phyloP scores from a whole-genome alignment of 2,329 filamentous ascomycete species.

The Aspergillus amoenus region DNA sequence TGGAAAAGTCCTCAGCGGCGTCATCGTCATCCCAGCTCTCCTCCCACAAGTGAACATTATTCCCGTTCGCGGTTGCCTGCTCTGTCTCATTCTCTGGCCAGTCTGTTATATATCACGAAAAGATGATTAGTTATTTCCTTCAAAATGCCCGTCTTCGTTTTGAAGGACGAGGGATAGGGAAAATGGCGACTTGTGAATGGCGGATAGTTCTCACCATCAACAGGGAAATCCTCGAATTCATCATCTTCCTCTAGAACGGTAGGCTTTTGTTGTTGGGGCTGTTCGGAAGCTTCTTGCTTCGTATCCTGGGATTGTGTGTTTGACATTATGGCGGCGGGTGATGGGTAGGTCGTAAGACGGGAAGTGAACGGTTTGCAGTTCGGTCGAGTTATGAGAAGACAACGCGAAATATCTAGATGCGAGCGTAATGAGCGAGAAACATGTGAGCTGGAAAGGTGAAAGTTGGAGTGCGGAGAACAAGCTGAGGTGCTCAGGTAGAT shows the following conservation, averaged over 20 bases:
- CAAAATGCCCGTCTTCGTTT: not conserved
- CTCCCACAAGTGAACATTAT: slow-evolving; percentile 88
- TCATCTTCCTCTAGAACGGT: slow-evolving; percentile 90
- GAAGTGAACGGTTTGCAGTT: not conserved
- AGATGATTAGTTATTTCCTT: not conserved
- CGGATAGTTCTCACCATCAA: slow-evolving; percentile 66
- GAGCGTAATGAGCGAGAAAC: not conserved
- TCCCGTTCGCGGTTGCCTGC: slow-evolving; percentile 47
- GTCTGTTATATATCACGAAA: slow-evolving; percentile 55
- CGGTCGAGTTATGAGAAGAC: too few relatives aligned
- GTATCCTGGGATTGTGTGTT: slow-evolving; percentile 34
- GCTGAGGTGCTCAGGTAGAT: slow-evolving; percentile 2
- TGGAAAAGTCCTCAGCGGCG: slow-evolving; percentile 92
- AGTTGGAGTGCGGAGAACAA: slow-evolving; percentile 2
- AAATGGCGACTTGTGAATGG: not conserved
- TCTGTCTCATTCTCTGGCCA: slow-evolving; percentile 93
- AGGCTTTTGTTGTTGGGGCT: slow-evolving; percentile 61
- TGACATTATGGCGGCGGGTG: slow-evolving; percentile 45
- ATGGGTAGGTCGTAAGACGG: not conserved
- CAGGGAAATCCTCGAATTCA: slow-evolving; percentile 98
- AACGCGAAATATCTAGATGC: not conserved
- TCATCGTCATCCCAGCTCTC: slow-evolving; percentile 99
- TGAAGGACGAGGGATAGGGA: not conserved
- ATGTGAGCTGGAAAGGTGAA: not conserved
- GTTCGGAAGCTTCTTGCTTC: slow-evolving; percentile 41